Evolutionary conservation across 2,329 filamentous ascomycete species (phyloP), one percentile per base, ranked within the genome.

Genomic region (Ophiostoma sp.): DNA sequence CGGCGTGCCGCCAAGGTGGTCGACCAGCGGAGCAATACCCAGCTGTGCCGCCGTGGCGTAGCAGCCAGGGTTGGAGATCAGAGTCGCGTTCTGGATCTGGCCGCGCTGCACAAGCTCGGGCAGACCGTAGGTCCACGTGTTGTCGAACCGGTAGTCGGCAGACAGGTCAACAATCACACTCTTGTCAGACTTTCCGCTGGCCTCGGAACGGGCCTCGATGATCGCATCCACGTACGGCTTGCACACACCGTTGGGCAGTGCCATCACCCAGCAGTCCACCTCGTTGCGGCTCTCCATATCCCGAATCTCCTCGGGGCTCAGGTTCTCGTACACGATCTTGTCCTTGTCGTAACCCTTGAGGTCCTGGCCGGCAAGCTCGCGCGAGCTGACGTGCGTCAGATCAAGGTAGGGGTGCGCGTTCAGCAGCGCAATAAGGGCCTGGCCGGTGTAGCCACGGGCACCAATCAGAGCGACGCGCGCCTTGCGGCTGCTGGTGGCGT

Each of bases 251-350:
- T 98, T 99, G 64, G 94, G 95, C 39, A 98, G 87, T 48, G 95
- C 95, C 92, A 98, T 95, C 64, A 98, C 92, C 94, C 94, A 98
- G 81, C 92, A 95, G 82, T 98, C 94, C 67, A 98, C 89, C 76
- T 94, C 87, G 68, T 91, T 91, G 41, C 90, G 88, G 78, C 91
- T 89, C 73, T 95, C 92, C 87, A 98, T 92, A 71, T 89, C 86
- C 73, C 89, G 88, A 15, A 97, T 89, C 75, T 98, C 94, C 74
- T 98, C 94, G 7, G 93, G 87, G 70, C 87, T 89, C 64, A 98
- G 84, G 79, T 93, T 97, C 80, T 97, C 93, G 80, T 99, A 99
- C 73, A 88, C 92, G 75, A 99, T 92, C 72, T 96, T 89, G 73
- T 91, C 88, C 86, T 97, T 98, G 76, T 87, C 88, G 79, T 99